Evolutionary conservation across 768 basidiomycete genomes (phyloP).

Genomic region (Tulasnella sp.): DNA sequence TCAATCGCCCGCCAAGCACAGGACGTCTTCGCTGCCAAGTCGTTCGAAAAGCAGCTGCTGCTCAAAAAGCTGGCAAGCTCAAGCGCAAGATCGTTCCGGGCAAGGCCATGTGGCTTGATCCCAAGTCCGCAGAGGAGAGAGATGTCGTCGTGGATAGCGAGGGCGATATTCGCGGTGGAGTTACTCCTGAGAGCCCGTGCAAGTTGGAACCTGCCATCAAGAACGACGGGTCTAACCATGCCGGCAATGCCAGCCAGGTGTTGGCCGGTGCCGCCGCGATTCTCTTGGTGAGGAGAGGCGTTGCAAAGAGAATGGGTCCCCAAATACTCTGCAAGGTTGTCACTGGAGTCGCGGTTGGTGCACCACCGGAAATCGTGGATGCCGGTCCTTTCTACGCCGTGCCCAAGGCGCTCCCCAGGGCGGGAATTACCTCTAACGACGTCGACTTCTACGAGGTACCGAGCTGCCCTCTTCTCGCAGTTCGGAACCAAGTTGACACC

Average conservation of each 20-base stretch:
- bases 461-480: background rate
- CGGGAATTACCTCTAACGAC: constrained; percentile 67
- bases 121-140: constrained; percentile 68
- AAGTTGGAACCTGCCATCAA: constrained; percentile 88
- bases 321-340: constrained; percentile 87
- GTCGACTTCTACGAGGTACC: constrained; percentile 77
- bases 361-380: constrained; percentile 87
- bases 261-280: constrained; percentile 94
- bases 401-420: constrained; percentile 67
- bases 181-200: constrained; percentile 72
- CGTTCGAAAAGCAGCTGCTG: constrained; percentile 84
- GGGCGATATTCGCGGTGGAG: constrained; percentile 84
- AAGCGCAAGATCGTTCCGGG: constrained; percentile 83
- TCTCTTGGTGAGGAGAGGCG: constrained; percentile 75
- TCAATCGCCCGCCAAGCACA: constrained; percentile 77
- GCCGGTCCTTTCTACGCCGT: constrained; percentile 90
- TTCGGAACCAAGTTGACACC: background rate
- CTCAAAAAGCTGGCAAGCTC: constrained; percentile 81
- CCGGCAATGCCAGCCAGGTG: constrained; percentile 85
- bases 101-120: constrained; percentile 67
- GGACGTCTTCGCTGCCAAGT: constrained; percentile 81
- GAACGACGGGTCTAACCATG: constrained; percentile 75
- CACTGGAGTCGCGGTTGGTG: constrained; percentile 69
- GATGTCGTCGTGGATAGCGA: constrained; percentile 76
- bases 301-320: constrained; percentile 80